Conservation (phyloP, 2,329 filamentous ascomycete genomes). For the Pseudocercospora macadamiae region DNA sequence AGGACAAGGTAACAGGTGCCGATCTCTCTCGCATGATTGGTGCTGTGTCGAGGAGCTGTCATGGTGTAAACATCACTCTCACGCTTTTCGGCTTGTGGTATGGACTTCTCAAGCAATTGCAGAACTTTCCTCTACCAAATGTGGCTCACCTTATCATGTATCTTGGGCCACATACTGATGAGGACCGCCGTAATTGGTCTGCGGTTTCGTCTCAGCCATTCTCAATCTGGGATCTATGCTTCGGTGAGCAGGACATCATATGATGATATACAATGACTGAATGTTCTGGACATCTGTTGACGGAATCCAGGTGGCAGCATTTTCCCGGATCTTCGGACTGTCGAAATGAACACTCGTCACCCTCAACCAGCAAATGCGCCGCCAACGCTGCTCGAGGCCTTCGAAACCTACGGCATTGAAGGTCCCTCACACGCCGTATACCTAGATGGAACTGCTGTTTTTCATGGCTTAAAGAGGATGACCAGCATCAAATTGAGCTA, state of each 20-base stretch:
- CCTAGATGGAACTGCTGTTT: not conserved
- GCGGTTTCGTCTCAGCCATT: too few species aligned
- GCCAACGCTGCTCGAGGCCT: constrained; percentile 1
- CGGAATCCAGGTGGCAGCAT: constrained; percentile 20
- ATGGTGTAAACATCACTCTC: constrained; percentile 19
- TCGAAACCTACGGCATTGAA: not conserved
- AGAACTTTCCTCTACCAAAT: constrained; percentile 19
- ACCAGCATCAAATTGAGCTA: constrained; percentile 19
- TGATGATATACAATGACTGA: too few species aligned
- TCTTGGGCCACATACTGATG: not conserved
- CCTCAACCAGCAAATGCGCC: not conserved
- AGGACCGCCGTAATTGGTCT: too few species aligned
- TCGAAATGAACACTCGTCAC: constrained; percentile 16
- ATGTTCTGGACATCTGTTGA: too few species aligned
- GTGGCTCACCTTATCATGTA: constrained; percentile 19
- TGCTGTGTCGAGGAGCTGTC: constrained; percentile 20
- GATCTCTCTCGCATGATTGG: constrained; percentile 24
- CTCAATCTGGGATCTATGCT: constrained; percentile 24
- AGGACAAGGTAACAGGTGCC: constrained; percentile 10
- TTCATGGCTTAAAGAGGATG: constrained; percentile 26
- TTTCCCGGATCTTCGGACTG: constrained; percentile 21
- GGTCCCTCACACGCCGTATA: not conserved
- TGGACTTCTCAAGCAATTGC: constrained; percentile 15
- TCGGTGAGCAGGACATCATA: too few species aligned
- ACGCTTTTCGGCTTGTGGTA: constrained; percentile 17